Evolutionary conservation across 2,329 filamentous ascomycete genomes (phyloP), one percentile per base, ranked within the genome.

Genomic region (Colletotrichum somersetense): DNA sequence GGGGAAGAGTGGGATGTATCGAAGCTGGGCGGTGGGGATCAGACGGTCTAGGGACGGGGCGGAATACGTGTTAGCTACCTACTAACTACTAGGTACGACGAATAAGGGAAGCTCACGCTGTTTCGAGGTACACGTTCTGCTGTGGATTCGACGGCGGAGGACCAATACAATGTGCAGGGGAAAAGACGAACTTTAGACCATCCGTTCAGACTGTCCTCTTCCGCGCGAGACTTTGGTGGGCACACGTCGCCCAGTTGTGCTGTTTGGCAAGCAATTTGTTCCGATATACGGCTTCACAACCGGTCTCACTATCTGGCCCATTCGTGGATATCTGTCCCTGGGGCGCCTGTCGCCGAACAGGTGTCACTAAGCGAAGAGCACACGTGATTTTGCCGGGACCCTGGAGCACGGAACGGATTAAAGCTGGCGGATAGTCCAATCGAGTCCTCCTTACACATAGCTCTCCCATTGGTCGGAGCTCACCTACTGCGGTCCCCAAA

Each of bases 261-360:
- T 73, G 74, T 50, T 62, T 62, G 57, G 66, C n/a, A 58, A 66
- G 48, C 33, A 53, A 61, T 62, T 46, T 50, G 52, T 50, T 71
- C 48, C 62, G 67, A 71, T 63, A 57, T 38, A 71, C 62, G 58
- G 44, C 35, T 74, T 66, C 66, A 73, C 76, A 73, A 75, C 66
- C 56, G 61, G 52, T 23, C 64, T 68, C 52, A 56, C 66, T 56
- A 64, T 66, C 77, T 75, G 79, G 78, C 76, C 75, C n/a, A 42
- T 80, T 78, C 79, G 74, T 76, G 77, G 78, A 80, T 75, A 81
- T 82, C 80, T 81, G 80, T 81, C 70, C 80, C 80, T 79, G 76
- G 38, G 61, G 61, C 72, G 62, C 77, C 75, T 77, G 73, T 76
- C 75, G 77, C 80, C 77, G 81, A 81, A 82, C 80, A 82, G 80